These are phyloP conservation scores for Tremellales sp. DNA, from an alignment of 1,284 basidiomycete genomes.

Conservation along the genomic window DNA sequence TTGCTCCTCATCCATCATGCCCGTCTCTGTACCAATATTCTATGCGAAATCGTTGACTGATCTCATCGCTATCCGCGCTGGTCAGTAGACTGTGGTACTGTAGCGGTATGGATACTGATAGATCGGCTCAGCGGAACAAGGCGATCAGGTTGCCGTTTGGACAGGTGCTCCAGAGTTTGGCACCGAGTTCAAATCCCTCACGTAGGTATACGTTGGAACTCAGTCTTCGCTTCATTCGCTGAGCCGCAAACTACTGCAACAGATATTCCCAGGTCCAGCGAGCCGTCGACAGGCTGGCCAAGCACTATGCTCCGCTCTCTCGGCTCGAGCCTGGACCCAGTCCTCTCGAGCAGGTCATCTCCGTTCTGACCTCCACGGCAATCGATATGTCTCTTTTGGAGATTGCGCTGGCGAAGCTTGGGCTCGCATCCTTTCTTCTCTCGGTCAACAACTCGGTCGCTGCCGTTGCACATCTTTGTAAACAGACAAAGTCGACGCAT, in stretches of 20 bases:
- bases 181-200: slow-evolving; percentile 39
- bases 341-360: slow-evolving; percentile 47
- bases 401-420: slow-evolving; percentile 53
- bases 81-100: slow-evolving; percentile 20
- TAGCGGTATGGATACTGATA: slow-evolving; percentile 3
- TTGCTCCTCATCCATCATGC: background rate
- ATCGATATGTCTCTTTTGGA: slow-evolving; percentile 53
- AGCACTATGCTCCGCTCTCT: slow-evolving; percentile 43
- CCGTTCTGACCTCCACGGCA: slow-evolving; percentile 50
- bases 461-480: slow-evolving; percentile 57
- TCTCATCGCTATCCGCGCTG: slow-evolving; percentile 38
- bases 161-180: slow-evolving; percentile 46
- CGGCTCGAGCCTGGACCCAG: slow-evolving; percentile 16
- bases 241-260: background rate
- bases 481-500: slow-evolving; percentile 52
- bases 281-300: slow-evolving; percentile 52
- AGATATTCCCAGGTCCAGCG: slow-evolving; percentile 45
- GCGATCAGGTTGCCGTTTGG: slow-evolving; percentile 40
- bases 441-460: slow-evolving; percentile 59
- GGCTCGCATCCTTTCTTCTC: slow-evolving; percentile 53
- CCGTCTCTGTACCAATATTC: slow-evolving; percentile 38
- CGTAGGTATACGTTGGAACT: slow-evolving; percentile 32
- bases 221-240: background rate
- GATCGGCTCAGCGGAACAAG: slow-evolving; percentile 23
- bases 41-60: slow-evolving; percentile 39